Evolutionary conservation across 2,329 filamentous ascomycete species (phyloP).

Genomic region (Cordyceps cateniannulata): DNA sequence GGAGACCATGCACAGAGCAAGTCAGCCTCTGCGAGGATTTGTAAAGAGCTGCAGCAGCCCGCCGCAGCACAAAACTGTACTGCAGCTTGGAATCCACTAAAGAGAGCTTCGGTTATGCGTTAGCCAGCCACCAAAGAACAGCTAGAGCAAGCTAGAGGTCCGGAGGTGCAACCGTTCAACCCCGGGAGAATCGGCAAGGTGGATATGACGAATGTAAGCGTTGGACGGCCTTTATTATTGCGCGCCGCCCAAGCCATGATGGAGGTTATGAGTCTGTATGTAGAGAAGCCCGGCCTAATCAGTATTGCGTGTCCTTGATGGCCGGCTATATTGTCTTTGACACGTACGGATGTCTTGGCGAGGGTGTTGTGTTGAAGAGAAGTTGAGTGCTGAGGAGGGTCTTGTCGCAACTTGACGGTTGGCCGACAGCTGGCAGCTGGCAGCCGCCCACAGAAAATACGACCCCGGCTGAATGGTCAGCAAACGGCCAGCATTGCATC

Average conservation of each 20-base stretch:
- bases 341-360: neutral
- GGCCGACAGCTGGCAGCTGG: slow-evolving; percentile 4
- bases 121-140: neutral
- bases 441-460: neutral
- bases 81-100: neutral
- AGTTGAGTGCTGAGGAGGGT: neutral
- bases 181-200: neutral
- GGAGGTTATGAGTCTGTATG: neutral
- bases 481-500: neutral
- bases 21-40: neutral
- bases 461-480: neutral
- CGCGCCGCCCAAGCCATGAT: neutral
- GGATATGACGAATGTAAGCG: neutral
- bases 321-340: neutral
- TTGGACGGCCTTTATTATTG: neutral
- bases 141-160: neutral
- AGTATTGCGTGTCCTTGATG: neutral
- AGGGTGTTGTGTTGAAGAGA: neutral
- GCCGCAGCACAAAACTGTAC: neutral
- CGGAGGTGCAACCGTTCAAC: neutral
- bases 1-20: neutral
- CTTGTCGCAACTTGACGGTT: neutral
- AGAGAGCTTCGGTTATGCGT: neutral
- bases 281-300: neutral
- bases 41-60: neutral